A percentile compares a stretch with the other conserved stretches of the same genome.
phyloP scores from a whole-genome alignment of 2,329 filamentous ascomycete genomes.

The Incumbomyces delicatus region DNA sequence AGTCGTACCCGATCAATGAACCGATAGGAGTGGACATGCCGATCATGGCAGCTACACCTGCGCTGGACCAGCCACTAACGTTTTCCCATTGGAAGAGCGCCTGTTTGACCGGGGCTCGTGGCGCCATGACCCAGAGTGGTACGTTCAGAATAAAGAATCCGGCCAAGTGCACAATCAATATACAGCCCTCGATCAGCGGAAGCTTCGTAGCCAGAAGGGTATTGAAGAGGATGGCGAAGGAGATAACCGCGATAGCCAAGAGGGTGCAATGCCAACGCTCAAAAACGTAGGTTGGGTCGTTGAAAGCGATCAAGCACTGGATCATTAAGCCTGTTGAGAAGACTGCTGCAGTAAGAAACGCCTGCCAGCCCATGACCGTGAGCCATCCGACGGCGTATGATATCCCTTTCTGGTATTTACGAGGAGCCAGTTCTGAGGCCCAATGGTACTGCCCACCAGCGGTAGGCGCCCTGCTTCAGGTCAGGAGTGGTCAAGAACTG shows the following conservation, averaged over 20 bases:
- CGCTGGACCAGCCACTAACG: neutral
- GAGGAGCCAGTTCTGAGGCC: constrained; percentile 23
- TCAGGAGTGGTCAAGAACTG: too few relatives aligned
- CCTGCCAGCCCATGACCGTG: constrained; percentile 21
- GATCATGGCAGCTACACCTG: constrained; percentile 25
- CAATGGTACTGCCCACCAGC: constrained; percentile 30
- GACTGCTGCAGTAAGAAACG: constrained; percentile 9
- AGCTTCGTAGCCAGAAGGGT: constrained; percentile 29
- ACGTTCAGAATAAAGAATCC: constrained; percentile 33
- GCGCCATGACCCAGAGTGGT: constrained; percentile 32
- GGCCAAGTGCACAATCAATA: constrained; percentile 31
- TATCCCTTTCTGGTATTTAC: constrained; percentile 21
- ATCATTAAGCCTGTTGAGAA: too few relatives aligned
- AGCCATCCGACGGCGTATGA: constrained; percentile 22
- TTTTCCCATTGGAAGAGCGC: too few relatives aligned
- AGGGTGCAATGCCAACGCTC: constrained; percentile 35
- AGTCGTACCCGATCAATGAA: constrained; percentile 17
- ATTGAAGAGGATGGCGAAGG: constrained; percentile 30
- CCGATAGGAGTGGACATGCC: constrained; percentile 21
- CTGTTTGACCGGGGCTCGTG: constrained; percentile 20
- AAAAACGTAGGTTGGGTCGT: constrained; percentile 24
- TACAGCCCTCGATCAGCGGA: constrained; percentile 30
- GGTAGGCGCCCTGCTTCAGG: neutral
- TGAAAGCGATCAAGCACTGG: constrained; percentile 30
- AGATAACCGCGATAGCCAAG: constrained; percentile 28